Base-by-base conservation (phyloP, 2,329 filamentous ascomycete species). In the Cercospora nicotianae region DNA sequence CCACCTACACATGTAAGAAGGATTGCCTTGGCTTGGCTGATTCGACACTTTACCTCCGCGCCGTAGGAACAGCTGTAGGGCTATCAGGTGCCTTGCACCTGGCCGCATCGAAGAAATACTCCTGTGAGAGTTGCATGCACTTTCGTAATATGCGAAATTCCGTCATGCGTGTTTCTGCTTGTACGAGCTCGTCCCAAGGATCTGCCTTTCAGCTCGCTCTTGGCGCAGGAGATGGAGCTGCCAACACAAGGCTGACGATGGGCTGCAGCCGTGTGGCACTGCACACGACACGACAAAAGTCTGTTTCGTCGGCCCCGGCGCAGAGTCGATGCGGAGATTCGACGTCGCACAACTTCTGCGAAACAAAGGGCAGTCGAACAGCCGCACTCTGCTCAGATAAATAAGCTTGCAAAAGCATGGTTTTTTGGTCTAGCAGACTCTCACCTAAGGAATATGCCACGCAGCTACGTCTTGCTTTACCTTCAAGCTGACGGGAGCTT, bases 241-340 rank as follows among this genome's bases (percentile, higher is more conserved):
- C 65, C 65, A 67, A 51, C 55, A 51, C 58, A 62, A 57, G 59
- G 61, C 61, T 64, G 66, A 64, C 66, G 28, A 57, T 64, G 13
- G 18, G 23, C 48, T 64, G 62, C 62, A 57, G 62, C 48, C 23
- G 16, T 10, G 62, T 55, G 51, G 62, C 51, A 64, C 62, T 58
- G 18, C 62, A 45, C 36, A 23, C 45, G 51, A 59, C 48, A 45
- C 26, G 30, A 10, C 16, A 45, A 31, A 31, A 58, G 8, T 31
- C 8, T 58, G 28, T 10, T 36, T 31, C 12, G 48, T 36, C 28
- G 55, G 10, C 55, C 5, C 55, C 55, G 16, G 51, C 28, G 28
- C 55, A 58, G 16, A 31, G 13, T 58, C 55, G 55, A 58, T n/a
- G 28, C 55, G 7, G 28, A 53, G 23, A 53, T 20, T 48, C 48